Base-by-base conservation (phyloP, 257 asterid genomes). In the Paulownia fortunei region DNA sequence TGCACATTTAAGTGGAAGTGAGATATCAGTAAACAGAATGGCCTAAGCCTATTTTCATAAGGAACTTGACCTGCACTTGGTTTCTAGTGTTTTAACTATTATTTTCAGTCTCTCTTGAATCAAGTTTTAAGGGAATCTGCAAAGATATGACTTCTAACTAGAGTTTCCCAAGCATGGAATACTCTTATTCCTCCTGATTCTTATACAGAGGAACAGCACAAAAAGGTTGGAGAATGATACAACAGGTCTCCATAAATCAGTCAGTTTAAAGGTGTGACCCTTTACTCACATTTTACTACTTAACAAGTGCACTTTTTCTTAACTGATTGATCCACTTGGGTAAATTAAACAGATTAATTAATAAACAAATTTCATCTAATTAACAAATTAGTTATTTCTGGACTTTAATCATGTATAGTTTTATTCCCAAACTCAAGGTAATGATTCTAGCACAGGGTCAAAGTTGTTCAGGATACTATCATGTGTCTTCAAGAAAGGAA, bases 1-100 rank as follows among this genome's bases (percentile, higher is more conserved):
- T 94, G 81, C 84, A 86, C 66, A 67, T 73, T 65, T 32, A 76
- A 46, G 78, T 24, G 24, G 76, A 76, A 46, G 78, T 24, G 24
- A 78, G 74, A 72, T 49, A 47, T 76, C 75, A 80, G 73, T 16
- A 1, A 72, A 56, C 37, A 18, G 42, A 18, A 73, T 34, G n/a
- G n/a, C n/a, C n/a, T n/a, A n/a, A n/a, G 9, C 26, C 44, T 41
- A 26, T 24, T 37, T 18, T 55, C 13, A 2, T 16, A 49, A 6
- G 16, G 9, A 26, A n/a, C n/a, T n/a, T n/a, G n/a, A n/a, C n/a
- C n/a, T n/a, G n/a, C n/a, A n/a, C n/a, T n/a, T n/a, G n/a, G n/a
- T n/a, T n/a, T n/a, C n/a, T n/a, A n/a, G n/a, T n/a, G n/a, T n/a
- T n/a, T 39, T 39, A 44, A 44, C 6, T 44, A 12, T 44, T 2